Evolutionary conservation across 2,329 filamentous ascomycete genomes (phyloP), one percentile per base, ranked within the genome.

Genomic region (Apiospora marii): DNA sequence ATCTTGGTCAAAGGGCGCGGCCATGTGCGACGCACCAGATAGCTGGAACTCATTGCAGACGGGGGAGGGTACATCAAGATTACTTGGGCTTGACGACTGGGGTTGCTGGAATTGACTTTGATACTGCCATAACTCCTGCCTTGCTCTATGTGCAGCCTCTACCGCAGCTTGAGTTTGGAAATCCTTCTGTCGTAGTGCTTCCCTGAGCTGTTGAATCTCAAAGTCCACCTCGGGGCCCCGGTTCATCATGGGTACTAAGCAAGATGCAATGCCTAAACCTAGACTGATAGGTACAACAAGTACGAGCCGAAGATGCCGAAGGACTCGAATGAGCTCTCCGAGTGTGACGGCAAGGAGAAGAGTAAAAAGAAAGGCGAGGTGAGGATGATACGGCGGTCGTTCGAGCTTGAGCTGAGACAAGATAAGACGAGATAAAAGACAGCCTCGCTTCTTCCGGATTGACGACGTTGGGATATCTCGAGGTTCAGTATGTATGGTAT

Each of bases 31-130:
- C 72, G 75, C 68, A 76, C 73, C 73, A 61, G 79, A 78, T 70
- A 78, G 71, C 73, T 78, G 80, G 71, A 78, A 80, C 75, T 80
- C 78, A 76, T 76, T 73, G 69, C 74, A 73, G 72, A 74, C 73
- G 76, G 72, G 69, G 37, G 75, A 72, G 24, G 48, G 48, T 51
- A 71, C 73, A 72, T 78, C 75, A 75, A 74, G 69, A 71, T 74
- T 74, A 73, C 67, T 75, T 68, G 75, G 73, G 49, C 73, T 75
- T 68, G 77, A 74, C 70, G 75, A 73, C 74, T 75, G 76, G 53
- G 75, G 75, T 73, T 77, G 79, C 71, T 73, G 77, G 71, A 74
- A 72, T 72, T 78, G 77, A 61, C 49, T 79, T 64, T 79, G 76
- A 71, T 79, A 72, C 46, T 79, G 76, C 58, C 72, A 76, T 75